phyloP scores from a whole-genome alignment of 2,329 filamentous ascomycete species.

The Sclerotinia spermophila region DNA sequence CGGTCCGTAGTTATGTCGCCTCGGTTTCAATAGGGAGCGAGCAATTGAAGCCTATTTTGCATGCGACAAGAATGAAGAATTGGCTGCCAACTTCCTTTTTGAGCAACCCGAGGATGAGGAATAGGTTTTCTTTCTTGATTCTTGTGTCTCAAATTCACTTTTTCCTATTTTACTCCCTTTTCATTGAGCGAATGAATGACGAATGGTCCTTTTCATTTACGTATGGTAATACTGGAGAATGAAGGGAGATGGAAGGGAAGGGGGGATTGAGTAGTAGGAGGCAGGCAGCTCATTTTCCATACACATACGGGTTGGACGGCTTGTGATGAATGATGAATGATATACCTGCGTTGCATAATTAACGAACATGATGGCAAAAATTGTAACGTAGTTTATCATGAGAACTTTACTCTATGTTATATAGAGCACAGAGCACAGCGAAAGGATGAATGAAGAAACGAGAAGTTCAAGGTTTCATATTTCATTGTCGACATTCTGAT shows the following conservation, averaged over 20 bases:
- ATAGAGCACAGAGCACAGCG: neutral
- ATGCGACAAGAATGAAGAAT: conserved; percentile 98
- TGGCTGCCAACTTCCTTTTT: conserved; percentile 96
- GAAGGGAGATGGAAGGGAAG: neutral
- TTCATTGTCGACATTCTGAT: too few relatives aligned
- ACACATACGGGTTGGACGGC: neutral
- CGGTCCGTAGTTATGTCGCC: conserved; percentile 68
- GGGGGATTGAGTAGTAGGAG: conserved; percentile 3
- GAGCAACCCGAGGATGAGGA: conserved; percentile 90
- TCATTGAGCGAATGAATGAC: conserved; percentile 14
- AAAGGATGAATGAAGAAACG: neutral
- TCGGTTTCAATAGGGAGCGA: conserved; percentile 88
- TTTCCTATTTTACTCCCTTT: conserved; percentile 6
- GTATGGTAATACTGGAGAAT: conserved; percentile 11
- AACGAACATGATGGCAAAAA: neutral
- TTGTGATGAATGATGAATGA: neutral
- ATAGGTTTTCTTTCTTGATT: conserved; percentile 20
- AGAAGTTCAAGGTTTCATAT: neutral
- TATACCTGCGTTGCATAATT: neutral
- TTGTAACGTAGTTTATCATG: conserved; percentile 6
- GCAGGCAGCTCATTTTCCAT: neutral
- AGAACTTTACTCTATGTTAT: neutral
- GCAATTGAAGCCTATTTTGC: conserved; percentile 99
- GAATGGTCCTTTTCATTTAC: conserved; percentile 1
- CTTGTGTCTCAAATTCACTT: conserved; percentile 17